These are phyloP conservation scores for Penicillium macrosclerotiorum DNA, from an alignment of 495 filamentous ascomycete genomes.

Conservation along the genomic window DNA sequence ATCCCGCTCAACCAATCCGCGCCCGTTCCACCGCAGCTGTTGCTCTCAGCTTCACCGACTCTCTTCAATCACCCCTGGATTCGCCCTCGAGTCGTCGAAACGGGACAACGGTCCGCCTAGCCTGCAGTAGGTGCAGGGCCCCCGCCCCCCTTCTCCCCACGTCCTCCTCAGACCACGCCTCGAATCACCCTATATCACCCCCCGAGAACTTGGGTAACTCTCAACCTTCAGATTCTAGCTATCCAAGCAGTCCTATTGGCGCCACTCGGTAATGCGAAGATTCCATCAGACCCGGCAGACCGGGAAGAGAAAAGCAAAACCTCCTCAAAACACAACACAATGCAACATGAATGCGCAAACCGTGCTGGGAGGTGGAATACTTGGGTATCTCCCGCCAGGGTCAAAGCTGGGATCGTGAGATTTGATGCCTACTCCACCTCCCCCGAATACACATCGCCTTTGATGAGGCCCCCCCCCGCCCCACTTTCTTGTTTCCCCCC, in stretches of 20 bases:
- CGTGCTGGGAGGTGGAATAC: too few species aligned
- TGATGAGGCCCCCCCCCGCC: background rate
- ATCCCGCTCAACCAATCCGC: background rate
- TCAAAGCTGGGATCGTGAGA: background rate
- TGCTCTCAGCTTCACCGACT: conserved; percentile 24
- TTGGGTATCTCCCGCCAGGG: background rate
- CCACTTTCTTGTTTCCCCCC: background rate
- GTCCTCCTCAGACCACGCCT: too few species aligned
- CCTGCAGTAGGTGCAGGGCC: too few species aligned
- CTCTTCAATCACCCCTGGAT: conserved; percentile 13
- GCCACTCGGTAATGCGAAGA: background rate
- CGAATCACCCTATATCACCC: too few species aligned
- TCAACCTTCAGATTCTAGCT: conserved; percentile 1
- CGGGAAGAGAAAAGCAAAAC: too few species aligned
- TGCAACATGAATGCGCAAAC: too few species aligned
- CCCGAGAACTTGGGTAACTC: conserved; percentile 1
- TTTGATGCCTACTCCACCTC: background rate
- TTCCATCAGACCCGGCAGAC: too few species aligned
- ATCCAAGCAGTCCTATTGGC: conserved; percentile 8
- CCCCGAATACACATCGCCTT: background rate
- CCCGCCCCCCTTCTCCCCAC: too few species aligned
- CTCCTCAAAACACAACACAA: too few species aligned
- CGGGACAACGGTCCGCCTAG: conserved; percentile 10
- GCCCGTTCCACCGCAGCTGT: background rate
- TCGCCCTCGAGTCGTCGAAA: background rate